These are phyloP conservation scores for Penicillium sp. DNA, from an alignment of 2,329 filamentous ascomycete genomes.

Conservation along the genomic window DNA sequence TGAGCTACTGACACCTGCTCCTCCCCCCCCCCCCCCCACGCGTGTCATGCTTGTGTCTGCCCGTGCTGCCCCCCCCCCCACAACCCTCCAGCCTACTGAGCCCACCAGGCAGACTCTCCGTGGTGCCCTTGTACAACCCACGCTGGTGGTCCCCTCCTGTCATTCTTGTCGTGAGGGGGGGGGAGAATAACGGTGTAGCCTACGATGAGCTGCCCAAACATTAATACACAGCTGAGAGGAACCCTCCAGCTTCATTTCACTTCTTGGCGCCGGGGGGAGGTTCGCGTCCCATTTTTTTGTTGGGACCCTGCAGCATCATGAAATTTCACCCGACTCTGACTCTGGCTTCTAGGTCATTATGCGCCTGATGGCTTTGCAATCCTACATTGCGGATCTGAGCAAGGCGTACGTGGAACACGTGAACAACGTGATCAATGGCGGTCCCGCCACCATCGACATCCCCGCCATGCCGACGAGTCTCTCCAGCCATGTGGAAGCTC, in stretches of 20 bases:
- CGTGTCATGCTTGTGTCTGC: background rate
- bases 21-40: background rate
- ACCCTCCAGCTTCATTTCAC: no score
- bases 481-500: constrained; percentile 31
- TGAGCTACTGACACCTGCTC: background rate
- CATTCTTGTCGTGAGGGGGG: no score
- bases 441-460: constrained; percentile 48
- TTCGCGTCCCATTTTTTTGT: no score
- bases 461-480: constrained; percentile 40
- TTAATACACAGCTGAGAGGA: no score
- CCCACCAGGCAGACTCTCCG: background rate
- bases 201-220: no score
- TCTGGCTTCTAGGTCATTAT: constrained; percentile 58
- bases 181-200: no score
- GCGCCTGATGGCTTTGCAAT: constrained; percentile 71
- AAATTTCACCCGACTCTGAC: background rate
- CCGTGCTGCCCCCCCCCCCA: background rate
- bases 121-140: no score
- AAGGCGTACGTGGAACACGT: constrained; percentile 84
- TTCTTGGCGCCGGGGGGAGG: no score
- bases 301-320: background rate
- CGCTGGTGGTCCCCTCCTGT: no score
- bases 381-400: constrained; percentile 71
- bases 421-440: constrained; percentile 68
- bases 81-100: background rate